Conservation (phyloP, 768 basidiomycete genomes). For the Ephemerocybe angulata region DNA sequence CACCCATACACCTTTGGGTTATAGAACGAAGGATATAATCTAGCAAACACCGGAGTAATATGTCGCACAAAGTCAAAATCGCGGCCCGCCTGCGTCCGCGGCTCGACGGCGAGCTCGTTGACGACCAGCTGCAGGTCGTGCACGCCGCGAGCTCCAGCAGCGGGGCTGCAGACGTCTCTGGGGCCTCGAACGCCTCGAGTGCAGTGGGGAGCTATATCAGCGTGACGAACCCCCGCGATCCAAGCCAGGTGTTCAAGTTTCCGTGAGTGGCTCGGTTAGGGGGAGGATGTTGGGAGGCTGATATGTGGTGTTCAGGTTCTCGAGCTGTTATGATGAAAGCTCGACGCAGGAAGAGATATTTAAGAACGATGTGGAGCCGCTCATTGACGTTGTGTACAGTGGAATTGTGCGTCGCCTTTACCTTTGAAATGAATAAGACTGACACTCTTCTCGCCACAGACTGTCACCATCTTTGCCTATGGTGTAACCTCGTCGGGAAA, state of each 20-base stretch:
- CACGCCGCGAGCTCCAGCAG: too few species aligned
- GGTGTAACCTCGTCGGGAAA: conserved; percentile 91
- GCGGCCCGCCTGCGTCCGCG: conserved; percentile 67
- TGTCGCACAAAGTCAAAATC: conserved; percentile 63
- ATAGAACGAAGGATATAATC: too few species aligned
- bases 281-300: neutral
- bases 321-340: conserved; percentile 69
- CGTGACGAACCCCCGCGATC: conserved; percentile 69
- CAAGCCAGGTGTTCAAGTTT: conserved; percentile 71
- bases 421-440: neutral
- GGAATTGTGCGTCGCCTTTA: conserved; percentile 56
- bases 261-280: conserved; percentile 45
- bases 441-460: conserved; percentile 38
- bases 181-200: conserved; percentile 22
- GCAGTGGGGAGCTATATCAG: conserved; percentile 46
- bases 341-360: conserved; percentile 80
- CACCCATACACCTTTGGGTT: too few species aligned
- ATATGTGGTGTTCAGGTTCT: conserved; percentile 56
- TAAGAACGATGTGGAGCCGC: conserved; percentile 65
- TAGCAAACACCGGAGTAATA: too few species aligned
- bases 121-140: conserved; percentile 54
- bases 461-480: conserved; percentile 85
- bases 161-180: conserved; percentile 29
- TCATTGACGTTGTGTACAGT: conserved; percentile 73
- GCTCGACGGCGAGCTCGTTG: conserved; percentile 58